phyloP scores from a whole-genome alignment of 257 asterid genomes.

The Solanum arcanum region DNA sequence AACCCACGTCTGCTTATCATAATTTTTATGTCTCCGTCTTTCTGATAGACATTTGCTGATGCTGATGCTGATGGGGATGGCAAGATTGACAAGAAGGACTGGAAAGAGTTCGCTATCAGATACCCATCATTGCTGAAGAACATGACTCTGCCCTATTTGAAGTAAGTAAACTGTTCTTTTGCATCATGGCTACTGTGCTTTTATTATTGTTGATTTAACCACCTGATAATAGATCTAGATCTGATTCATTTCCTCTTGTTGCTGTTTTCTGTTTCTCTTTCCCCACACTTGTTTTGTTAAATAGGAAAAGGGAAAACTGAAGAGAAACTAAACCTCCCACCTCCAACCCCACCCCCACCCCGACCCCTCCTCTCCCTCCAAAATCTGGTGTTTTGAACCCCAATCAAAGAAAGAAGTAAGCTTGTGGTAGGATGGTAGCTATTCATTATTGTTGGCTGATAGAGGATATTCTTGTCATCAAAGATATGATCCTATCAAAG shows the following conservation, averaged over 20 bases:
- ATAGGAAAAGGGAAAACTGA: not conserved
- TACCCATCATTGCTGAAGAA: constrained; percentile 73
- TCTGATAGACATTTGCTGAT: constrained; percentile 62
- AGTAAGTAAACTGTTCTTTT: constrained; percentile 16
- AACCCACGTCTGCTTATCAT: not conserved
- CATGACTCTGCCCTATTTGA: constrained; percentile 87
- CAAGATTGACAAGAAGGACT: constrained; percentile 58
- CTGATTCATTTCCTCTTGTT: not conserved
- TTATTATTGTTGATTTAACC: not conserved
- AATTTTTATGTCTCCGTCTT: not conserved
- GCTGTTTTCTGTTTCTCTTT: not conserved
- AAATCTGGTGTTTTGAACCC: not conserved
- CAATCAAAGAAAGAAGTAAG: not conserved
- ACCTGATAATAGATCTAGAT: not conserved
- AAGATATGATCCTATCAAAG: no score
- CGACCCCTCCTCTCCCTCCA: no score
- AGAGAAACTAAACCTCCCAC: not conserved
- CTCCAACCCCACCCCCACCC: not conserved
- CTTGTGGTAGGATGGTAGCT: no score
- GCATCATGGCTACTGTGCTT: not conserved
- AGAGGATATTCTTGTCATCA: no score
- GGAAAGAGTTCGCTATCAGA: constrained; percentile 54
- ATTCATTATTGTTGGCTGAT: no score
- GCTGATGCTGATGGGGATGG: constrained; percentile 77
- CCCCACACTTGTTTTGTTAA: not conserved